These are phyloP conservation scores for Leccinum griseonigrum DNA, from an alignment of 1,284 basidiomycete genomes.

Conservation along the genomic window DNA sequence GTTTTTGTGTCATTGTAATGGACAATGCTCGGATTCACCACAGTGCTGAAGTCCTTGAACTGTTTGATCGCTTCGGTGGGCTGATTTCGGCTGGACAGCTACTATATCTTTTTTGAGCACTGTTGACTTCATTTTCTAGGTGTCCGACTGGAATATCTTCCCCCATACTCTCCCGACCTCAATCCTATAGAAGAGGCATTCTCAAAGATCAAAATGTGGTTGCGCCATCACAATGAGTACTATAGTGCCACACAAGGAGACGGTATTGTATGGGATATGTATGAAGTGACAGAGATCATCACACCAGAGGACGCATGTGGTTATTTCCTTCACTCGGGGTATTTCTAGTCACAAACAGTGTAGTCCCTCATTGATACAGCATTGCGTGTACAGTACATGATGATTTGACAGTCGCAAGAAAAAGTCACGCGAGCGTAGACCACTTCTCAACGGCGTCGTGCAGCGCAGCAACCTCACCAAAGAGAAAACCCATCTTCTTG, in stretches of 20 bases:
- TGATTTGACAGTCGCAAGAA: not conserved
- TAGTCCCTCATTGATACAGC: not conserved
- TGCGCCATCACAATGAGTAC: not conserved
- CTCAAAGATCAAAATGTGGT: not conserved
- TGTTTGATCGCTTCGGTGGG: not conserved
- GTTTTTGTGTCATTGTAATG: no score
- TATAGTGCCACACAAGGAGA: not conserved
- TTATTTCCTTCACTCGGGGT: not conserved
- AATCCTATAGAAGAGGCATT: constrained; percentile 1
- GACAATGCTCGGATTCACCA: not conserved
- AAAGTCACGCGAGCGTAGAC: not conserved
- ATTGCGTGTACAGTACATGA: not conserved
- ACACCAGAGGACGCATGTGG: not conserved
- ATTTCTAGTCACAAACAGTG: not conserved
- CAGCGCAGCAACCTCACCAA: not conserved
- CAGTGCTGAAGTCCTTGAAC: not conserved
- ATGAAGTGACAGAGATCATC: not conserved
- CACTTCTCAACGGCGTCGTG: not conserved
- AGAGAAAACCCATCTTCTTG: not conserved
- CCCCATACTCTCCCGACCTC: not conserved
- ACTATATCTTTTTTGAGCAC: not conserved
- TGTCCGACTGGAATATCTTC: not conserved
- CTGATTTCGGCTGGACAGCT: not conserved
- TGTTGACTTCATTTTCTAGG: not conserved
- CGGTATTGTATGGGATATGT: constrained; percentile 1